Conservation (phyloP, 345 rosid genomes). For the Brassica cretica region DNA sequence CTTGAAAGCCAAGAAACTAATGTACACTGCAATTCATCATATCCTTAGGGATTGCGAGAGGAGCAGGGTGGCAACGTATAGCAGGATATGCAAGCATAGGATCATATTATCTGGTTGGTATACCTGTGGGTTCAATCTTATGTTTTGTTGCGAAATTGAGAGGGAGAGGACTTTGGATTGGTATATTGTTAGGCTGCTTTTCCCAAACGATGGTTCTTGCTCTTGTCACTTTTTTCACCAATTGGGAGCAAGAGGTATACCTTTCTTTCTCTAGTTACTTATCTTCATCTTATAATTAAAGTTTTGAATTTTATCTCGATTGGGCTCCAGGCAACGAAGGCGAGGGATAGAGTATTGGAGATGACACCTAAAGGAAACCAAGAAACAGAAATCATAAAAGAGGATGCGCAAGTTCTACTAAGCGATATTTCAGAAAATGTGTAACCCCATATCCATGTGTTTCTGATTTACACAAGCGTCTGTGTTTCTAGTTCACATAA, state of each 20-base stretch:
- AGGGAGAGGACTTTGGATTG: conserved; percentile 65
- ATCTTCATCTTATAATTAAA: not conserved
- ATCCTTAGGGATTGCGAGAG: conserved; percentile 48
- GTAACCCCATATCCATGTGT: conserved; percentile 8
- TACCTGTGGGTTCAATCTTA: conserved; percentile 48
- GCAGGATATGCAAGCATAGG: conserved; percentile 64
- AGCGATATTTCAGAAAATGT: conserved; percentile 9
- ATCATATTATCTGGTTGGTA: conserved; percentile 57
- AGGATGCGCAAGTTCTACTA: conserved; percentile 15
- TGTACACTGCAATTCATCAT: not conserved
- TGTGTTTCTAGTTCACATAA: not conserved
- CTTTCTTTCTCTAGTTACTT: not conserved
- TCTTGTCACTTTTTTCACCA: conserved; percentile 45
- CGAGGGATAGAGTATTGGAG: not conserved
- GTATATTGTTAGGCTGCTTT: conserved; percentile 45
- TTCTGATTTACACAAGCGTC: not conserved
- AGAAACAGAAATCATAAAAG: conserved; percentile 16
- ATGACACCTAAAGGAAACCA: not conserved
- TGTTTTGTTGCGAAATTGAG: conserved; percentile 45
- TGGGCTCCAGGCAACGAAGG: conserved; percentile 38
- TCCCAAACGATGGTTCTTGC: conserved; percentile 46
- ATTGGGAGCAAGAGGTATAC: conserved; percentile 65
- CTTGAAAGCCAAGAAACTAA: not conserved
- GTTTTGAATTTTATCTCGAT: not conserved
- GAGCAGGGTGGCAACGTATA: conserved; percentile 64